phyloP scores from a whole-genome alignment of 106 monocot species.

The Alisma plantagoaquatica region DNA sequence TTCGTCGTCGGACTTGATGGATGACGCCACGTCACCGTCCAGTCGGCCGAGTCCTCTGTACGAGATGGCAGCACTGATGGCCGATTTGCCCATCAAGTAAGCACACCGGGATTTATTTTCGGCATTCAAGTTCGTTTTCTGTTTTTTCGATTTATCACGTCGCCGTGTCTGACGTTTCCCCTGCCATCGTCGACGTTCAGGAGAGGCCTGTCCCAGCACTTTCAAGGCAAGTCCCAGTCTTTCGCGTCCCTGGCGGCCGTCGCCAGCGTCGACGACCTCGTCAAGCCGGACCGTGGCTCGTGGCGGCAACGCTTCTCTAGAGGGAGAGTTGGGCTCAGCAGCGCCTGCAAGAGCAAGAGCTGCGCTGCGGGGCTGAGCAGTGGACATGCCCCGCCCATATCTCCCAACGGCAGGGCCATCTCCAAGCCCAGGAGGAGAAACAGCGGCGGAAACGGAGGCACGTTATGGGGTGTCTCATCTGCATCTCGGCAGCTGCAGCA shows the following conservation, averaged over 20 bases:
- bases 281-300: constrained; percentile 39
- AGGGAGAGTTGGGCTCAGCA: no score
- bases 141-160: no score
- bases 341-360: no score
- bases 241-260: constrained; percentile 44
- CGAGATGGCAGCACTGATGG: background rate
- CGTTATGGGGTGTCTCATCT: no score
- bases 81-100: background rate
- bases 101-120: no score
- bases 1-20: constrained; percentile 22
- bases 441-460: no score
- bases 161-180: no score
- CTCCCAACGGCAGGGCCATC: constrained; percentile 11
- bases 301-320: constrained; percentile 9
- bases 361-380: constrained; percentile 19
- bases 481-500: no score
- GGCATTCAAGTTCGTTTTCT: no score
- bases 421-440: no score
- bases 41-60: background rate
- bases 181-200: constrained; percentile 9
- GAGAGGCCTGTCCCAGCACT: constrained; percentile 57
- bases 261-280: constrained; percentile 39
- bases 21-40: constrained; percentile 5
- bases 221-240: constrained; percentile 53
- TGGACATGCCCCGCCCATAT: constrained; percentile 2